phyloP scores from a whole-genome alignment of 2,329 filamentous ascomycete genomes.

The Penicillium sp. region DNA sequence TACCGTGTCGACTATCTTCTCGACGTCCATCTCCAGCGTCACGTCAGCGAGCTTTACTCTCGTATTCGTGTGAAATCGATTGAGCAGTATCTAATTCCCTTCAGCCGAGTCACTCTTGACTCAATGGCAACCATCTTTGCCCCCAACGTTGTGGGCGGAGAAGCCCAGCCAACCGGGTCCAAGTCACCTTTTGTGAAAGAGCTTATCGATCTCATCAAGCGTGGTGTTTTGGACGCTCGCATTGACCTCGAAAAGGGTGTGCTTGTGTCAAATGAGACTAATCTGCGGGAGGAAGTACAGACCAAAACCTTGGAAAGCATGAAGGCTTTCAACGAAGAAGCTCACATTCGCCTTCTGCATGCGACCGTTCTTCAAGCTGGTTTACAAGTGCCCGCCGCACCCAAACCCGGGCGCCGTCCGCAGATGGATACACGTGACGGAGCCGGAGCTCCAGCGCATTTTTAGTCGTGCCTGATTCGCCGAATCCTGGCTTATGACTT shows the following conservation, averaged over 20 bases:
- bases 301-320: constrained; percentile 65
- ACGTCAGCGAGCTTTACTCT: constrained; percentile 68
- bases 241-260: constrained; percentile 83
- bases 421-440: background rate
- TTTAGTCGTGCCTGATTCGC: background rate
- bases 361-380: constrained; percentile 74
- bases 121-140: constrained; percentile 77
- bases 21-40: constrained; percentile 77
- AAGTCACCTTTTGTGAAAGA: constrained; percentile 54
- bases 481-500: background rate
- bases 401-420: constrained; percentile 11
- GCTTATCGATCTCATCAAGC: constrained; percentile 73
- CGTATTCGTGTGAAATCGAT: constrained; percentile 87
- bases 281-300: constrained; percentile 70
- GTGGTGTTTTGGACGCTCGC: constrained; percentile 68
- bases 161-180: constrained; percentile 62
- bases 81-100: constrained; percentile 86
- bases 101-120: constrained; percentile 78
- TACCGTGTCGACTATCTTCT: constrained; percentile 86
- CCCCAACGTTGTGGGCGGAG: constrained; percentile 33
- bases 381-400: constrained; percentile 60
- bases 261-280: constrained; percentile 67
- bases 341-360: constrained; percentile 71
- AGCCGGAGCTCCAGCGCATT: background rate
- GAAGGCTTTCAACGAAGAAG: constrained; percentile 69